These are phyloP conservation scores for Vinca minor DNA, from an alignment of 257 asterid genomes.

Conservation along the genomic window DNA sequence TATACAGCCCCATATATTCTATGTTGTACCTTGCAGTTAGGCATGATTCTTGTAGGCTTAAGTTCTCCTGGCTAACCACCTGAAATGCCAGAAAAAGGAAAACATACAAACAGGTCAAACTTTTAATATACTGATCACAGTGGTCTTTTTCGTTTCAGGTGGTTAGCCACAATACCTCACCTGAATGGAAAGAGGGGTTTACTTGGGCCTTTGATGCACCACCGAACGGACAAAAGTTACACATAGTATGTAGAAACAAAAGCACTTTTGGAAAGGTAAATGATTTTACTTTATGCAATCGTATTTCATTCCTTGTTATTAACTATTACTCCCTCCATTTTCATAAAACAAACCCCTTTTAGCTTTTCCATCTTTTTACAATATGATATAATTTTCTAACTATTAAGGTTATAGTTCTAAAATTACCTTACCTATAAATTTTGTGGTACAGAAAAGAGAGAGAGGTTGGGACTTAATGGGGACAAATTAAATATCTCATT, in stretches of 20 bases:
- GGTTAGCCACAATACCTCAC: constrained; percentile 51
- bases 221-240: constrained; percentile 87
- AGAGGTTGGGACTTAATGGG: neutral
- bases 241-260: constrained; percentile 55
- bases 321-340: no score
- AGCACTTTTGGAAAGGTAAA: constrained; percentile 82
- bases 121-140: neutral
- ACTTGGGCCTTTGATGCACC: constrained; percentile 90
- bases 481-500: neutral
- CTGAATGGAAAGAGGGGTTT: constrained; percentile 80
- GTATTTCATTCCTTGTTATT: neutral
- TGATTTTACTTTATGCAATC: constrained; percentile 10
- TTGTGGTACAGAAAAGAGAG: no score
- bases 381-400: neutral
- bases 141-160: constrained; percentile 32
- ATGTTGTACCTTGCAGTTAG: neutral
- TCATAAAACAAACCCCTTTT: no score
- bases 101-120: neutral
- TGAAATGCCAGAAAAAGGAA: neutral
- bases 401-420: no score
- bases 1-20: neutral
- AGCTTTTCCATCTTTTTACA: neutral
- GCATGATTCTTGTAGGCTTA: neutral
- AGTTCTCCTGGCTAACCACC: neutral
- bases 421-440: no score